A percentile compares a stretch with the other conserved stretches of the same genome.
Conservation (phyloP, 305 asterid species). For the Salvia sclarea region DNA sequence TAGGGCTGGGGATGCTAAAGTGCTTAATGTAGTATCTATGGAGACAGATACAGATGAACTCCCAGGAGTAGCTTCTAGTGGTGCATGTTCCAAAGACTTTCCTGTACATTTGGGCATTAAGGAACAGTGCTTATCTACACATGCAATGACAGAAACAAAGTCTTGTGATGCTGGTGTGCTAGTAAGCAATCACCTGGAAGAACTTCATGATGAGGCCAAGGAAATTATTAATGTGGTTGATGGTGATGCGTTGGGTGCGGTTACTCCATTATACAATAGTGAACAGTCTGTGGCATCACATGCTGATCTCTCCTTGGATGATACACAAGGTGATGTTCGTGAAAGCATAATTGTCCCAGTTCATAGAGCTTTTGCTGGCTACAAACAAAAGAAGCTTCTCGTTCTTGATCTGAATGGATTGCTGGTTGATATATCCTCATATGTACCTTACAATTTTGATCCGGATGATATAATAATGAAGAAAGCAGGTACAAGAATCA, state of each 20-base stretch:
- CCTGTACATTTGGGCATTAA: not conserved
- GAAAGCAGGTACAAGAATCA: slow-evolving; percentile 62
- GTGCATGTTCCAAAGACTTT: not conserved
- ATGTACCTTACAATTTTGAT: slow-evolving; percentile 48
- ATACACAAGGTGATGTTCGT: slow-evolving; percentile 28
- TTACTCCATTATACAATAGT: slow-evolving; percentile 23
- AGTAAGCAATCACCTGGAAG: slow-evolving; percentile 22
- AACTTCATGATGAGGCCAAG: slow-evolving; percentile 22
- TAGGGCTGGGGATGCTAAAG: slow-evolving; percentile 1
- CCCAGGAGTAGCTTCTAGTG: slow-evolving; percentile 15
- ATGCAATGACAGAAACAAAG: not conserved
- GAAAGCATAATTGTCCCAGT: slow-evolving; percentile 27
- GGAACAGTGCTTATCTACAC: slow-evolving; percentile 16
- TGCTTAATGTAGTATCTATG: not conserved
- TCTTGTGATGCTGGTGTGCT: slow-evolving; percentile 27
- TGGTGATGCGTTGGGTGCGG: slow-evolving; percentile 24
- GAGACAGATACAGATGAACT: slow-evolving; percentile 8
- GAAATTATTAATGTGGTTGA: slow-evolving; percentile 14
- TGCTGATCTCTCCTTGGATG: slow-evolving; percentile 31
- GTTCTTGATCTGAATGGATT: slow-evolving; percentile 93
- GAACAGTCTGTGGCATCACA: slow-evolving; percentile 28
- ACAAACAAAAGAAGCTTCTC: slow-evolving; percentile 67
- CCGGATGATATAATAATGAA: slow-evolving; percentile 53
- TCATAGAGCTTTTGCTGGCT: slow-evolving; percentile 27
- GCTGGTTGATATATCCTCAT: slow-evolving; percentile 60